Evolutionary conservation across 2,329 filamentous ascomycete species (phyloP), one percentile per base, ranked within the genome.

Genomic region (Aureobasidium sp.): DNA sequence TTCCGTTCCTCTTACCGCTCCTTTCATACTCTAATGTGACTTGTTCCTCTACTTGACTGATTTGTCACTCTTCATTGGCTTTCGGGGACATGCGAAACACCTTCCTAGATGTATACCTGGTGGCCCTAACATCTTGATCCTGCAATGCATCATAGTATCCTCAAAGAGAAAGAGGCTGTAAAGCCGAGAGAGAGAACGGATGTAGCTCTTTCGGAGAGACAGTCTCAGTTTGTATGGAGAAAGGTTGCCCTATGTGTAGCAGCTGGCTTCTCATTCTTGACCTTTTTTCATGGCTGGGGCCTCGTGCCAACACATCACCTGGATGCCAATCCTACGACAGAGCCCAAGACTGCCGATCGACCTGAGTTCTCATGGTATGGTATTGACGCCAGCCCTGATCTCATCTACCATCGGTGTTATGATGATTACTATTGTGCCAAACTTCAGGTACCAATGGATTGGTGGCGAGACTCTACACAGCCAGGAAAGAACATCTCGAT

Each of bases 381-480:
- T 5, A 37, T 53, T 12, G 34, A 53, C 3, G 10, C 50, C 5
- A 39, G 12, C 10, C 34, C 26, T 12, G 51, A 61, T 6, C 46
- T 69, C 15, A 26, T 47, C 24, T 69, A 66, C 53, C 63, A 66
- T 17, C 39, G 27, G 13, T 82, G 79, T 67, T 79, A 74, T 61
- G 72, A 73, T 60, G 75, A 72, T 3, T 78, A 78, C 63, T 72
- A 79, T 67, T 82, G 80, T 64, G 77, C 79, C 24, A 74, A 77
- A 6, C 69, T 82, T 1, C 69, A 76, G 46, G 76, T 81, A 0
- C 80, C 79, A 0, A 76, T 82, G 68, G 78, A 74, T 64, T 79
- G 77, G 68, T 69, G 74, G 39, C 67, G 69, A 10, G 27, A 29
- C n/a, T 32, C 52, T 5, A 7, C 63, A 66, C 4, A 69, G 74